phyloP scores from a whole-genome alignment of 176 grass and related monocot genomes.

The Typha latifolia region DNA sequence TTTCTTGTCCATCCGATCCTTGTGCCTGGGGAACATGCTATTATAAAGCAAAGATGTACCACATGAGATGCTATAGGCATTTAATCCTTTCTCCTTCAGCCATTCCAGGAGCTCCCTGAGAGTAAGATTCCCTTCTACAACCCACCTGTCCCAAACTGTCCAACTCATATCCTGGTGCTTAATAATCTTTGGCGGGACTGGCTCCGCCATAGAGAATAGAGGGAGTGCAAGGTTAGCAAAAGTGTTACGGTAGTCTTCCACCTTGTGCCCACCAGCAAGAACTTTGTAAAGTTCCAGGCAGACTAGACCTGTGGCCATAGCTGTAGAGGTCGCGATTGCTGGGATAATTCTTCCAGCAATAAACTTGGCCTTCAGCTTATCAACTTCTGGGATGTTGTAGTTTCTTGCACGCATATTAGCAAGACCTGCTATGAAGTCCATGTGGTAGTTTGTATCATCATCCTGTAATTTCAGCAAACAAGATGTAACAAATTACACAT shows the following conservation, averaged over 20 bases:
- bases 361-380: conserved; percentile 89
- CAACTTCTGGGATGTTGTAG: conserved; percentile 79
- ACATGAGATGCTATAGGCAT: conserved; percentile 77
- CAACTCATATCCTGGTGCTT: conserved; percentile 55
- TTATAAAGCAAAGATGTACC: conserved; percentile 80
- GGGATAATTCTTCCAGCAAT: conserved; percentile 93
- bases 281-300: conserved; percentile 83
- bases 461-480: conserved; percentile 35
- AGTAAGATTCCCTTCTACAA: conserved; percentile 51
- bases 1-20: conserved; percentile 65
- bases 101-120: conserved; percentile 68
- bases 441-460: conserved; percentile 92
- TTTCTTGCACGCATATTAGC: conserved; percentile 93
- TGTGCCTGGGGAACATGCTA: conserved; percentile 89
- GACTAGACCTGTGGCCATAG: conserved; percentile 76
- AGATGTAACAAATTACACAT: not conserved
- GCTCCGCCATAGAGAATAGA: conserved; percentile 79
- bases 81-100: conserved; percentile 65
- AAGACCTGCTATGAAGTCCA: conserved; percentile 85
- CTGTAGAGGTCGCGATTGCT: conserved; percentile 70
- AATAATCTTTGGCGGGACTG: conserved; percentile 67
- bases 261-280: conserved; percentile 51
- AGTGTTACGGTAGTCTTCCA: conserved; percentile 74
- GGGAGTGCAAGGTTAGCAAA: conserved; percentile 86
- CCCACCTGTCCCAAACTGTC: conserved; percentile 91